Evolutionary conservation across 2,329 filamentous ascomycete genomes (phyloP).

Genomic region (Ophiostoma sp.): DNA sequence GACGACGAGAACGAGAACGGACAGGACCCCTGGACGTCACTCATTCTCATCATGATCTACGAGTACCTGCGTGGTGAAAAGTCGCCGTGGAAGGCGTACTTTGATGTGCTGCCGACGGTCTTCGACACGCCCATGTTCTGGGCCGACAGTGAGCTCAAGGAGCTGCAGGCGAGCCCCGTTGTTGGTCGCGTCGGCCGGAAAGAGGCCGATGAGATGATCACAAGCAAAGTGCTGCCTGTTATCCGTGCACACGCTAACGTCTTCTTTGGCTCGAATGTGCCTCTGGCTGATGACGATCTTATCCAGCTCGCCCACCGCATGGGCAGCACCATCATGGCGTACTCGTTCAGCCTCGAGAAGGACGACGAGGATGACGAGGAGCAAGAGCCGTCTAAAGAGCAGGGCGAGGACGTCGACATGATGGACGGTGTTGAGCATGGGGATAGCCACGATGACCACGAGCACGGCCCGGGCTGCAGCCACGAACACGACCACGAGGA

Average conservation of each 20-base stretch:
- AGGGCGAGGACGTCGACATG: slow-evolving; percentile 36
- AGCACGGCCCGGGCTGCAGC: slow-evolving; percentile 37
- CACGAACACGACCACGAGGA: slow-evolving; percentile 32
- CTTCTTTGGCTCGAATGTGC: slow-evolving; percentile 40
- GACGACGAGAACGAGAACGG: slow-evolving; percentile 31
- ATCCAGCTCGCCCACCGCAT: slow-evolving; percentile 63
- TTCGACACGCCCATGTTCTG: slow-evolving; percentile 94
- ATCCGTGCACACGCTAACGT: slow-evolving; percentile 42
- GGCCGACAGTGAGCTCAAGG: slow-evolving; percentile 60
- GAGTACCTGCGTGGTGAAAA: slow-evolving; percentile 55
- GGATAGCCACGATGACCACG: slow-evolving; percentile 50
- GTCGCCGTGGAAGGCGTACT: slow-evolving; percentile 73
- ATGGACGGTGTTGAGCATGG: slow-evolving; percentile 56
- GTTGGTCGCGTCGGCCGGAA: slow-evolving; percentile 68
- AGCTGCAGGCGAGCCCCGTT: slow-evolving; percentile 74
- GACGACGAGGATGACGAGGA: slow-evolving; percentile 40
- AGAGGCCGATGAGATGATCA: slow-evolving; percentile 65
- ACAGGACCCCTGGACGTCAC: slow-evolving; percentile 45
- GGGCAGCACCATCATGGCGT: slow-evolving; percentile 87
- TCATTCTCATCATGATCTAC: slow-evolving; percentile 76
- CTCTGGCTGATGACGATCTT: slow-evolving; percentile 42
- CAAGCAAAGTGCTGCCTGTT: slow-evolving; percentile 46
- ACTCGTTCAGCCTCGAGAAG: slow-evolving; percentile 69
- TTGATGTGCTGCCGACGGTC: slow-evolving; percentile 61
- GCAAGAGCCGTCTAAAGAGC: slow-evolving; percentile 54